Conservation (phyloP, 768 basidiomycete species). For the Tephrocybe sp. region DNA sequence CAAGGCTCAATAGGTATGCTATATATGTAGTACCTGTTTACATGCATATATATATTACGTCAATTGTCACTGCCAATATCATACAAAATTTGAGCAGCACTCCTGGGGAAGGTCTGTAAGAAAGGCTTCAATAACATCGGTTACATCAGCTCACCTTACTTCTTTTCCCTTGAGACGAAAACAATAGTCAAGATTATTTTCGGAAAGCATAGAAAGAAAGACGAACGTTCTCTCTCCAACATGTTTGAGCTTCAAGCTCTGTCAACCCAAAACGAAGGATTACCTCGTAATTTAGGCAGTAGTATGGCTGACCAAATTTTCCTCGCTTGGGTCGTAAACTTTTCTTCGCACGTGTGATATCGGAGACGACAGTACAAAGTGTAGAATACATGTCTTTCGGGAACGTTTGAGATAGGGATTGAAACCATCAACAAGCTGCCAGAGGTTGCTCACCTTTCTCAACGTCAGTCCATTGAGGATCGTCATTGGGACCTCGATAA, state of each 20-base stretch:
- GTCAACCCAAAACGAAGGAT: conserved; percentile 20
- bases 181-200: background rate
- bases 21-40: no score
- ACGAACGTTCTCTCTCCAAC: conserved; percentile 19
- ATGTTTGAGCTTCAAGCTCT: conserved; percentile 20
- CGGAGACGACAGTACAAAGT: conserved; percentile 12
- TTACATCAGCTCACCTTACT: conserved; percentile 2
- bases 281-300: conserved; percentile 16
- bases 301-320: conserved; percentile 10
- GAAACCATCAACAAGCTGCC: background rate
- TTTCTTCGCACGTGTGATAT: conserved; percentile 6
- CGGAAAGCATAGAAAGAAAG: background rate
- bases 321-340: background rate
- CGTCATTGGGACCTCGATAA: conserved; percentile 6
- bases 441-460: conserved; percentile 9
- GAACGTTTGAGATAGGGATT: background rate
- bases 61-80: background rate
- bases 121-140: background rate
- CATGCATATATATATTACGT: no score
- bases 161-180: conserved; percentile 3
- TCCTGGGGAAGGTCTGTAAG: background rate
- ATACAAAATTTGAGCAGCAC: background rate
- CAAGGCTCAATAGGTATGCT: no score
- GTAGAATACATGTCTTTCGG: conserved; percentile 10
- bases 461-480: conserved; percentile 15